These are phyloP conservation scores for Sarocladium strictum DNA, from an alignment of 2,329 filamentous ascomycete genomes.

Conservation along the genomic window DNA sequence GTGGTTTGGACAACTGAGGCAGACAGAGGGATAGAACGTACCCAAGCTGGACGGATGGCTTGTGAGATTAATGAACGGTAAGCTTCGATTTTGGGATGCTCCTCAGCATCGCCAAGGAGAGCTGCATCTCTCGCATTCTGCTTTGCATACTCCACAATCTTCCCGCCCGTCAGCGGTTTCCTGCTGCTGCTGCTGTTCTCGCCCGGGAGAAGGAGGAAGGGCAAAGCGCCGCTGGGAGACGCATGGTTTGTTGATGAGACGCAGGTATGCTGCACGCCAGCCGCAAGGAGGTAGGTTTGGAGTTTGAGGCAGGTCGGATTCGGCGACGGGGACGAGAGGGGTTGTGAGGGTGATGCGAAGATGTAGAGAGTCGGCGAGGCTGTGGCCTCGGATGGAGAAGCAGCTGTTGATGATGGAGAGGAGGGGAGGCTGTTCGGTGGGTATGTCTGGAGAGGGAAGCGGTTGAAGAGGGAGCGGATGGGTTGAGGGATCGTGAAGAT, in stretches of 20 bases:
- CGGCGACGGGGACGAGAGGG: background rate
- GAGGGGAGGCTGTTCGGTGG: slow-evolving; percentile 68
- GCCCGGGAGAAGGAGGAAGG: slow-evolving; percentile 66
- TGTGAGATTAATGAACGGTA: slow-evolving; percentile 74
- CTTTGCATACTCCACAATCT: slow-evolving; percentile 63
- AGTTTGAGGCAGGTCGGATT: slow-evolving; percentile 94
- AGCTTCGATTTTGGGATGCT: slow-evolving; percentile 55
- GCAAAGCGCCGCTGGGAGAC: slow-evolving; percentile 80
- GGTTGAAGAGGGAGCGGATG: slow-evolving; percentile 77
- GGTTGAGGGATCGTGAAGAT: slow-evolving; percentile 60
- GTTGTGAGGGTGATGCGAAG: slow-evolving; percentile 45
- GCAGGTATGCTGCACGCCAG: slow-evolving; percentile 59
- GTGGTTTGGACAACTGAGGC: background rate
- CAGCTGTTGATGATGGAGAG: slow-evolving; percentile 21
- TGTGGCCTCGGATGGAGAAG: background rate
- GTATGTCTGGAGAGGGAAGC: slow-evolving; percentile 74
- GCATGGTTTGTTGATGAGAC: slow-evolving; percentile 84
- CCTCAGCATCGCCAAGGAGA: background rate
- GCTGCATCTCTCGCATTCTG: slow-evolving; percentile 27
- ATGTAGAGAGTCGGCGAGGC: slow-evolving; percentile 54
- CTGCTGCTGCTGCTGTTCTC: slow-evolving; percentile 10
- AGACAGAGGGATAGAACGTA: slow-evolving; percentile 29
- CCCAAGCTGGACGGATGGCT: slow-evolving; percentile 80
- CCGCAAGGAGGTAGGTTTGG: slow-evolving; percentile 86
- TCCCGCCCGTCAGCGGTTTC: slow-evolving; percentile 44